A percentile compares a stretch with the other conserved stretches of the same genome.
phyloP scores from a whole-genome alignment of 306 rosid genomes.

The Cicer judaicum region DNA sequence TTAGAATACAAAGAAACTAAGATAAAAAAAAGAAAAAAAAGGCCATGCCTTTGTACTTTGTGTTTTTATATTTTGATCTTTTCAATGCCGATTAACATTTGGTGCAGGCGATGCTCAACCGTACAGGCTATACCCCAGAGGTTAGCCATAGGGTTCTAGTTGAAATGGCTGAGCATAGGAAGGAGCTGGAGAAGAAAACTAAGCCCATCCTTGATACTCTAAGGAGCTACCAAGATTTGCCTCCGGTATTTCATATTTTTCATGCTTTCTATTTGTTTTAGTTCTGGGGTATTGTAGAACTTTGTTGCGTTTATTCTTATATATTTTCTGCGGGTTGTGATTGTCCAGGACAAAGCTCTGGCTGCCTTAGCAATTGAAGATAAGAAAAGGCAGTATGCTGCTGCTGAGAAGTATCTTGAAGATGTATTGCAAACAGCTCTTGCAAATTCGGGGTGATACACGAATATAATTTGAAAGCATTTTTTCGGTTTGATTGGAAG shows the following conservation, averaged over 20 bases:
- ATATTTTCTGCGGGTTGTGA: slow-evolving; percentile 33
- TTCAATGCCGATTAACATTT: slow-evolving; percentile 21
- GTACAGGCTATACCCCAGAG: slow-evolving; percentile 84
- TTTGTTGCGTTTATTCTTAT: slow-evolving; percentile 19
- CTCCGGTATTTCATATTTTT: slow-evolving; percentile 64
- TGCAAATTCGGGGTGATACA: slow-evolving; percentile 56
- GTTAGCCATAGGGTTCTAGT: slow-evolving; percentile 85
- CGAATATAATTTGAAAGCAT: background rate
- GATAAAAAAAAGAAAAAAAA: too few relatives aligned
- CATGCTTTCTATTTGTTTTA: background rate
- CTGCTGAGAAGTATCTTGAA: slow-evolving; percentile 93
- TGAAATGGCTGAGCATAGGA: slow-evolving; percentile 86
- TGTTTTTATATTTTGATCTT: slow-evolving; percentile 6
- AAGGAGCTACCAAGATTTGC: slow-evolving; percentile 94
- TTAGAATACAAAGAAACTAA: background rate
- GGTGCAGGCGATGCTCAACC: slow-evolving; percentile 79
- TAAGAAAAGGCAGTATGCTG: slow-evolving; percentile 89
- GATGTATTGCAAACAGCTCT: slow-evolving; percentile 90
- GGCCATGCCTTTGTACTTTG: background rate
- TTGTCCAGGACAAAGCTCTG: slow-evolving; percentile 88
- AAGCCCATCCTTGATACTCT: slow-evolving; percentile 90
- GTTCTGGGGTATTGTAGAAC: slow-evolving; percentile 10
- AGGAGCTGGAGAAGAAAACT: slow-evolving; percentile 92
- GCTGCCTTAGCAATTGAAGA: slow-evolving; percentile 98
- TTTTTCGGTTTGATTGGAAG: background rate